Base-by-base conservation (phyloP, 768 basidiomycete species). In the Lactarius sanguifluus region DNA sequence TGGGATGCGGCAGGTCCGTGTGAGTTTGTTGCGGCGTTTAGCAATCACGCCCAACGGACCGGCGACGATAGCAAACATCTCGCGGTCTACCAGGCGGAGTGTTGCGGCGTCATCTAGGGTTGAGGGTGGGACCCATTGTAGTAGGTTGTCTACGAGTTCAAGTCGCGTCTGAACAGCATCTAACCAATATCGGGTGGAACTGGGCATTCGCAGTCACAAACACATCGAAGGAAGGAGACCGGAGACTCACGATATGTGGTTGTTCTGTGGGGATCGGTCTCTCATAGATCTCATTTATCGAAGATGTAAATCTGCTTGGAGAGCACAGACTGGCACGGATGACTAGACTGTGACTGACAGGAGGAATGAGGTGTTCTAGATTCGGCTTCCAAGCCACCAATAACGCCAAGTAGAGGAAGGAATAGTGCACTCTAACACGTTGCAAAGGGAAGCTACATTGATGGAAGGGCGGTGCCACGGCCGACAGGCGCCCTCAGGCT, bases 121-220 rank as follows among this genome's bases (percentile, higher is more conserved):
- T 5, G 62, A 59, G 25, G 57, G 57, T 2, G 56, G 61, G 5
- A 63, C 61, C 32, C 54, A 57, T 59, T 32, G 61, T 16, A 67
- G 23, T 32, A 63, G 18, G 50, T 55, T 50, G 57, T 67, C 66
- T 40, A 67, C 62, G 41, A 59, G 52, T 28, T 32, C 52, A 20
- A 63, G 58, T 23, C 62, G 66, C 12, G 61, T 55, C 52, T 67
- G 66, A 36, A 43, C 52, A 25, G 61, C 66, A n/a, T 67, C 61
- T 30, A 40, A 67, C 66, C 66, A 67, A 60, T 63, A 67, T 59
- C 43, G 60, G 65, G 65, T n/a, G 16, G 65, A 61, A 30, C 65
- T 66, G 55, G 32, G 16, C 41, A 36, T 13, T 3, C 12, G 4
- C 5, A 13, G 4, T 36, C 13, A 25, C 15, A 50, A 3, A 13